A percentile compares a stretch with the other conserved stretches of the same genome.
Evolutionary conservation across 352 stramenopile species (phyloP).

Genomic region (Poterioochromonas sp.): DNA sequence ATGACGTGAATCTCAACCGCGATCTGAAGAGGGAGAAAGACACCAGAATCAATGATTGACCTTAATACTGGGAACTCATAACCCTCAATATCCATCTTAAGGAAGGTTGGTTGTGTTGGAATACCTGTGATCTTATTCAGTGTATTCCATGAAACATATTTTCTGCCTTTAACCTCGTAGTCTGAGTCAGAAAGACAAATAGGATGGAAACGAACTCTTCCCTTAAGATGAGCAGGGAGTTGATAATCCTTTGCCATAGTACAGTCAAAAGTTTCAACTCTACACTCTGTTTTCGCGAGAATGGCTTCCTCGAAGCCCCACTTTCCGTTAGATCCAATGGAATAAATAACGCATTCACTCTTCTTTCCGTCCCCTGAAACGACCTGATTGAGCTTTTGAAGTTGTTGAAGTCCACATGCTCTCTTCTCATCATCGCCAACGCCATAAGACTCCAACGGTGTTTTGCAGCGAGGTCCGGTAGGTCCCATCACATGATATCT

Average conservation of each 20-base stretch:
- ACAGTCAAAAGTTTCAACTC: background rate
- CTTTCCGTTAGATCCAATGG: background rate
- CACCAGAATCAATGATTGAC: background rate
- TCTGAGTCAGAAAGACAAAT: background rate
- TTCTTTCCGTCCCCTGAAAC: too few species aligned
- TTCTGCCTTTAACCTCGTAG: background rate
- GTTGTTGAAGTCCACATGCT: too few species aligned
- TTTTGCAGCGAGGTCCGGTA: too few species aligned
- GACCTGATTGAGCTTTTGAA: too few species aligned
- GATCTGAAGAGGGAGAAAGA: background rate
- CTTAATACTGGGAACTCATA: background rate
- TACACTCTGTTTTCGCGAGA: background rate
- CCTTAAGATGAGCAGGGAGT: background rate
- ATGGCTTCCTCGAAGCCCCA: background rate
- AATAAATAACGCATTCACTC: background rate
- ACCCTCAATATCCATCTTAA: background rate
- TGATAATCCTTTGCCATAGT: background rate
- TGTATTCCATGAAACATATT: background rate
- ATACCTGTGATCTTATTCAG: background rate
- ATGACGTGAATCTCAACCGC: background rate
- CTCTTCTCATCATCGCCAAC: too few species aligned
- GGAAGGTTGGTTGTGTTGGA: background rate
- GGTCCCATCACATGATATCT: too few species aligned
- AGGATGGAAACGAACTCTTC: background rate
- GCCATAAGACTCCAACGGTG: too few species aligned